Base-by-base conservation (phyloP, 2,329 filamentous ascomycete species). In the Aureobasidium sp. region DNA sequence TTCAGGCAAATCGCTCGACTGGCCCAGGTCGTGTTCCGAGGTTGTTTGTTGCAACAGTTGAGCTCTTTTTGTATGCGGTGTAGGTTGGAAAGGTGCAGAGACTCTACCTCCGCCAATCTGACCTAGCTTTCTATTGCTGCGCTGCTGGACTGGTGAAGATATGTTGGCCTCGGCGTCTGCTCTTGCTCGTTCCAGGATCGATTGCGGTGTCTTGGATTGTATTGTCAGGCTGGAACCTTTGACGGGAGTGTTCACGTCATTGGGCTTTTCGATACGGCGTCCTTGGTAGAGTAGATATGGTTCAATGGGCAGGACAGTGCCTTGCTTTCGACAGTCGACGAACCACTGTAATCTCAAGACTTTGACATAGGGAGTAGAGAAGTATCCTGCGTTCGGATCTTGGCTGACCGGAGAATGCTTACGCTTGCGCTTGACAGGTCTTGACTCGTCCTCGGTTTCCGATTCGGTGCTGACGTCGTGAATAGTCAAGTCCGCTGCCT, bases 1-100 rank as follows among this genome's bases (percentile, higher is more conserved):
- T 0, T 82, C 78, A 0, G 89, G 90, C 1, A 90, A 71, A 3
- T 81, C 74, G 37, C 63, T 73, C 62, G 32, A 76, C 32, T 71
- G 68, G 1, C 75, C 73, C 25, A 81, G 78, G 30, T 95, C 89
- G 62, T 92, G 82, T 62, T 96, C 91, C 3, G 87, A 89, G 0
- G 91, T 96, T 0, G 88, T 89, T 69, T 89, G 80, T 41, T 85
- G 85, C 10, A 85, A 70, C 7, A 95, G 74, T 59, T 76, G 74
- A 51, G 77, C 78, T 63, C 68, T 21, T 34, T 41, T 41, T 1
- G 54, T 29, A 13, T 60, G 27, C 25, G 54, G 39, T 63, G 39
- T 44, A 59, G 55, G 44, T 50, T 61, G 30, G 64, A 45, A 42
- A 62, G 61, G n/a, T 69, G 68, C 7, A 68, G 66, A 45, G 70